Evolutionary conservation across 1,139 yeast genomes (phyloP).

Genomic region (Oligophagozyma castellii): DNA sequence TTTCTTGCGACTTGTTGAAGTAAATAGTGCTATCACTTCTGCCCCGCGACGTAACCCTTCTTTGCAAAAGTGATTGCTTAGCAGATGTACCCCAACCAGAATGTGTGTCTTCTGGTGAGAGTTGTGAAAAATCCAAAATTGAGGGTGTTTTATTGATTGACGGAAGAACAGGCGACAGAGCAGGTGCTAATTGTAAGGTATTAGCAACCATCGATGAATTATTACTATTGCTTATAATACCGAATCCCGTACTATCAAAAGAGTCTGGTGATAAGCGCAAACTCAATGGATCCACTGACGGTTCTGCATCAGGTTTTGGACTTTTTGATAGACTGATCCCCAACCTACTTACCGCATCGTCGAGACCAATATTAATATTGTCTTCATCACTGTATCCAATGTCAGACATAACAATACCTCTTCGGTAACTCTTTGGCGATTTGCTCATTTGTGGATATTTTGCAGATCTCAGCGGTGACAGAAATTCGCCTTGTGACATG

Average conservation of each 20-base stretch:
- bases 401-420: slow-evolving; percentile 6
- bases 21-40: slow-evolving; percentile 14
- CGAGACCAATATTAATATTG: too few relatives aligned
- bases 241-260: too few relatives aligned
- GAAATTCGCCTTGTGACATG: not conserved
- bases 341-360: too few relatives aligned
- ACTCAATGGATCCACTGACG: too few relatives aligned
- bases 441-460: slow-evolving; percentile 1
- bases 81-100: slow-evolving; percentile 19
- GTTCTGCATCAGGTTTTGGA: too few relatives aligned
- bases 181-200: too few relatives aligned
- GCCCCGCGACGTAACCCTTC: slow-evolving; percentile 7
- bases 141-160: slow-evolving; percentile 1
- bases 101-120: slow-evolving; percentile 12
- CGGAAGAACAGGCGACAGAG: slow-evolving; percentile 3
- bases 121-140: not conserved
- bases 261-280: too few relatives aligned
- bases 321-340: too few relatives aligned
- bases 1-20: not conserved
- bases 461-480: slow-evolving; percentile 4
- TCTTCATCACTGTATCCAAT: too few relatives aligned
- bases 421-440: slow-evolving; percentile 6
- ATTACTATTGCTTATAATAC: too few relatives aligned
- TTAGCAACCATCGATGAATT: too few relatives aligned
- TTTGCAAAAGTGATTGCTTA: slow-evolving; percentile 1